Base-by-base conservation (phyloP, 2,329 filamentous ascomycete genomes). In the Colletotrichum coccodes region DNA sequence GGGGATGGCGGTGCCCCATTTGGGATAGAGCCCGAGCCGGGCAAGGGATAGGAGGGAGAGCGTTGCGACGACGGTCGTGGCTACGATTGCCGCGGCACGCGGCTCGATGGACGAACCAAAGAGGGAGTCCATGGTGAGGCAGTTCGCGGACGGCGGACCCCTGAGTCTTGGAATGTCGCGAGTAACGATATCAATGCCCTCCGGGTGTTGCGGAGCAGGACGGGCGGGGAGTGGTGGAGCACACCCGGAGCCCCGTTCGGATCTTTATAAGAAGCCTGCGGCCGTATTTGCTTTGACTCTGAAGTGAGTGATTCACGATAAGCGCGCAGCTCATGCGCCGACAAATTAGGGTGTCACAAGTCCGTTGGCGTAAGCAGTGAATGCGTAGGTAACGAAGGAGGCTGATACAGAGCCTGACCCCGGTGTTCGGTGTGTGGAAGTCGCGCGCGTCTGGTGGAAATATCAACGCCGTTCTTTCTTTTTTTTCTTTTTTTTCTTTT, bases 1-100 rank as follows among this genome's bases (percentile, higher is more conserved):
- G 12, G 75, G 79, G 60, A 87, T 79, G 36, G 84, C 74, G 63
- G 76, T 78, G 58, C 77, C 78, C 47, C 76, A 76, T 34, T 73
- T 72, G 36, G 84, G 83, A 77, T 82, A 84, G 14, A 86, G 78
- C 2, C 76, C 70, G 38, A 74, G 72, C 28, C 78, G 76, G 16
- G 74, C 72, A 9, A 82, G 71, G 28, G 78, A 76, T 21, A 84
- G 75, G 44, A 84, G 71, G 16, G 79, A 75, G 46, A 83, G 72
- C 8, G 83, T 85, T 9, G 80, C 77, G n/a, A 82, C 71, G 40
- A 81, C 79, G 0, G 84, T 82, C 2, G 80, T 81, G 23, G 79
- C 79, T 34, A 81, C 77, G 57, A 82, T 71, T 9, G 79, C 72
- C 23, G 76, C 73, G 4, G 79, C 74, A 59, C 71, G 70, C 32